These are phyloP conservation scores for Exophiala aquamarina DNA, from an alignment of 2,329 filamentous ascomycete genomes.

Conservation along the genomic window DNA sequence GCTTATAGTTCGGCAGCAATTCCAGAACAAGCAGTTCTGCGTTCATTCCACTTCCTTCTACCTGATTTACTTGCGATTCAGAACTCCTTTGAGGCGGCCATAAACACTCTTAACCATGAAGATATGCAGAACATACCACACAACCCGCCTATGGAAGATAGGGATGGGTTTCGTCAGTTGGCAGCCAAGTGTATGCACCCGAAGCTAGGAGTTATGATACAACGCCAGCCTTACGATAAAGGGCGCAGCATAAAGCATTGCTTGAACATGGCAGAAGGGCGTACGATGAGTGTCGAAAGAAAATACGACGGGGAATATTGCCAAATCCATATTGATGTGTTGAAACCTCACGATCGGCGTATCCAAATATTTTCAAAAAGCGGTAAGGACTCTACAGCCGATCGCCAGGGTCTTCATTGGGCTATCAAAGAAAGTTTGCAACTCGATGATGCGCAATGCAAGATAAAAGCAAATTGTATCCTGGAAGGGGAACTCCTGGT, in stretches of 20 bases:
- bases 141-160: conserved; percentile 10
- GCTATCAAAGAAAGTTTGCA: conserved; percentile 65
- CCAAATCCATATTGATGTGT: conserved; percentile 77
- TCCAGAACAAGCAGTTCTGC: conserved; percentile 56
- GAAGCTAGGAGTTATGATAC: conserved; percentile 57
- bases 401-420: conserved; percentile 63
- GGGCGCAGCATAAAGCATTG: conserved; percentile 71
- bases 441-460: conserved; percentile 59
- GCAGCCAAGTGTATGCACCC: conserved; percentile 45
- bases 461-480: conserved; percentile 67
- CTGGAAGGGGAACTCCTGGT: conserved; percentile 81
- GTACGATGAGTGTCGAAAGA: conserved; percentile 67
- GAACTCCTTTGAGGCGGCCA: conserved; percentile 23
- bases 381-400: conserved; percentile 80
- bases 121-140: conserved; percentile 14
- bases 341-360: conserved; percentile 48
- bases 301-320: conserved; percentile 91
- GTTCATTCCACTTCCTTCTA: conserved; percentile 66
- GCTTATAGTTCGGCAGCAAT: conserved; percentile 68
- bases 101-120: conserved; percentile 14
- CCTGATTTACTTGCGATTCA: conserved; percentile 46
- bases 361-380: conserved; percentile 90
- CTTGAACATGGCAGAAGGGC: conserved; percentile 56
- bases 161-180: conserved; percentile 7
- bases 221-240: conserved; percentile 61